Evolutionary conservation across 768 basidiomycete species (phyloP), one percentile per base, ranked within the genome.

Genomic region (Suillus clintonianus): DNA sequence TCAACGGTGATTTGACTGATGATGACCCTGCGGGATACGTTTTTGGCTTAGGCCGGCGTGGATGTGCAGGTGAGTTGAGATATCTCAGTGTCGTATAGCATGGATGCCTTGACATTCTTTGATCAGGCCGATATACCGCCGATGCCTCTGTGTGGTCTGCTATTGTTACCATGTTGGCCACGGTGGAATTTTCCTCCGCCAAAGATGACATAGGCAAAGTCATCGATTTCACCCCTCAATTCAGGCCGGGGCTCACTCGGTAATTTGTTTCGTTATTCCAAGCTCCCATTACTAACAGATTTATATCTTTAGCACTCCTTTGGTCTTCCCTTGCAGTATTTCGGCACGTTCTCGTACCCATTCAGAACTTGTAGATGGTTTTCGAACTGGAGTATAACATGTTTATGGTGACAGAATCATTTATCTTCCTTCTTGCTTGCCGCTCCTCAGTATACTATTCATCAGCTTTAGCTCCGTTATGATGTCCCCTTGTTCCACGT

Each of bases 31-130:
- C 39, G 8, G 2, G 9, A 15, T 48, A 37, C 27, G 7, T 17
- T 22, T 67, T 64, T 32, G 66, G 66, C 30, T 60, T 67, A 19
- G 66, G 66, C 15, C 66, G 66, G 8, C 66, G 66, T 7, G 45
- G 43, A 47, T 68, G 66, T 24, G 32, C 59, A 61, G 59, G 34
- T 63, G 27, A 13, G 19, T 45, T 24, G 1, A n/a, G 24, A 39
- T 34, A 14, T 22, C 4, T 36, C 7, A 55, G 22, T 41, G 6
- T 5, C 22, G 13, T 39, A 37, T 11, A 9, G 32, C 32, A 30
- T 34, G n/a, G 11, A 34, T 32, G 11, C n/a, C 6, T 7, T 8
- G 13, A 11, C 13, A 27, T 5, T 41, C 22, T 19, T 24, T 48
- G 15, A 24, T 42, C 24, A 30, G 71, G 63, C n/a, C 63, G 63